These are phyloP conservation scores for Phaeotremella skinneri DNA, from an alignment of 768 basidiomycete species.

Conservation along the genomic window DNA sequence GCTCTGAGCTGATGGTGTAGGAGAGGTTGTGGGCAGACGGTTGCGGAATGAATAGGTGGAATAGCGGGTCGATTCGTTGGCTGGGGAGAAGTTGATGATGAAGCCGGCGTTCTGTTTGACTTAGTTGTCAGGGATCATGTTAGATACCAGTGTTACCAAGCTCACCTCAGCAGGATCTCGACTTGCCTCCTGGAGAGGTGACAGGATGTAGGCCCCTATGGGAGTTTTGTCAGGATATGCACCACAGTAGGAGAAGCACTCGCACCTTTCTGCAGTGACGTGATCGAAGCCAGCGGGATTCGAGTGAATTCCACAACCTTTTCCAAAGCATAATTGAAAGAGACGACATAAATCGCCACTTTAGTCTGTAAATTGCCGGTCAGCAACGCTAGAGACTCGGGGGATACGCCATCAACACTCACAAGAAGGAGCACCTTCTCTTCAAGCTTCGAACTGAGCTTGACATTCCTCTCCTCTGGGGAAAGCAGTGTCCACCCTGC, in stretches of 20 bases:
- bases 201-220: slow-evolving; percentile 89
- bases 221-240: slow-evolving; percentile 4
- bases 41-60: slow-evolving; percentile 86
- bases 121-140: neutral
- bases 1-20: slow-evolving; percentile 6
- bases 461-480: slow-evolving; percentile 71
- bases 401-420: slow-evolving; percentile 44
- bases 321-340: slow-evolving; percentile 84
- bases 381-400: neutral
- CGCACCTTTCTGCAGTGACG: slow-evolving; percentile 72
- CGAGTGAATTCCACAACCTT: slow-evolving; percentile 88
- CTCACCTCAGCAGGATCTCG: slow-evolving; percentile 69
- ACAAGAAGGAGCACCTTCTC: slow-evolving; percentile 91
- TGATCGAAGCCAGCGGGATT: slow-evolving; percentile 78
- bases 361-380: slow-evolving; percentile 58
- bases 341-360: slow-evolving; percentile 49
- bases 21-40: slow-evolving; percentile 38
- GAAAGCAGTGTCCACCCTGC: slow-evolving; percentile 91
- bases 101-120: slow-evolving; percentile 74
- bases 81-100: slow-evolving; percentile 70
- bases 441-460: slow-evolving; percentile 75
- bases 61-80: slow-evolving; percentile 69
- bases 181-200: slow-evolving; percentile 86
- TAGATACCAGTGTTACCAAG: neutral
- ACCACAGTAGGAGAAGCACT: neutral